Percentiles rank a stretch among this genome's conserved stretches.
Conservation (phyloP, 2,329 filamentous ascomycete species). For the Cladophialophora carrionii region DNA sequence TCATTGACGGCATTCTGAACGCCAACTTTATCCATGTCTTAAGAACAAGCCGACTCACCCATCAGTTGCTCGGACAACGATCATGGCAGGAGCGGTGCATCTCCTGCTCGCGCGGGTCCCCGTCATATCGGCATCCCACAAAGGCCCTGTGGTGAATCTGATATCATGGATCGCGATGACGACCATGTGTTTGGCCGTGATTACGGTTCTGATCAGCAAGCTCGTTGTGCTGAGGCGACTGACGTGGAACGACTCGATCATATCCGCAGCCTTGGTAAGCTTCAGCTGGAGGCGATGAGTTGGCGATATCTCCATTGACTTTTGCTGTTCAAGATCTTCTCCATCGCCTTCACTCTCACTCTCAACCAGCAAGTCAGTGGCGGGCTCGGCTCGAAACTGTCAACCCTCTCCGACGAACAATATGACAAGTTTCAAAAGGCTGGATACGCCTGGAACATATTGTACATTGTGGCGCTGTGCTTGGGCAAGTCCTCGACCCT, state of each 20-base stretch:
- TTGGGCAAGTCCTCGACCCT: slow-evolving; percentile 26
- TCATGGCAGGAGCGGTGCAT: slow-evolving; percentile 18
- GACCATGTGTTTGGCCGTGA: slow-evolving; percentile 27
- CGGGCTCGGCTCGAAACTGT: slow-evolving; percentile 33
- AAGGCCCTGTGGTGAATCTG: slow-evolving; percentile 28
- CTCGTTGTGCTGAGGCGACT: slow-evolving; percentile 33
- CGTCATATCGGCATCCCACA: slow-evolving; percentile 17
- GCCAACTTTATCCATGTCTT: slow-evolving; percentile 2
- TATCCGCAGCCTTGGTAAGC: slow-evolving; percentile 34
- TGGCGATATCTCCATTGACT: background rate
- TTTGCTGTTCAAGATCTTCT: slow-evolving; percentile 13
- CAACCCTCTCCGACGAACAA: slow-evolving; percentile 14
- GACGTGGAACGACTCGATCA: slow-evolving; percentile 33
- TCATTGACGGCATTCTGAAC: slow-evolving; percentile 1
- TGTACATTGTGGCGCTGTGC: slow-evolving; percentile 24
- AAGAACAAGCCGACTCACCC: slow-evolving; percentile 3
- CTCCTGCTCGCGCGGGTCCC: slow-evolving; percentile 17
- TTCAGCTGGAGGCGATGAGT: background rate
- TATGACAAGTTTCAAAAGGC: slow-evolving; percentile 31
- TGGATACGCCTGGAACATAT: slow-evolving; percentile 37
- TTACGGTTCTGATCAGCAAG: slow-evolving; percentile 36
- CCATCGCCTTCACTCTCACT: slow-evolving; percentile 32
- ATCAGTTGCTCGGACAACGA: background rate
- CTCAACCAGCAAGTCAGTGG: slow-evolving; percentile 34
- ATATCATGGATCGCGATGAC: slow-evolving; percentile 26